phyloP scores from a whole-genome alignment of 2,329 filamentous ascomycete species.

The Zasmidium citrigriseum region DNA sequence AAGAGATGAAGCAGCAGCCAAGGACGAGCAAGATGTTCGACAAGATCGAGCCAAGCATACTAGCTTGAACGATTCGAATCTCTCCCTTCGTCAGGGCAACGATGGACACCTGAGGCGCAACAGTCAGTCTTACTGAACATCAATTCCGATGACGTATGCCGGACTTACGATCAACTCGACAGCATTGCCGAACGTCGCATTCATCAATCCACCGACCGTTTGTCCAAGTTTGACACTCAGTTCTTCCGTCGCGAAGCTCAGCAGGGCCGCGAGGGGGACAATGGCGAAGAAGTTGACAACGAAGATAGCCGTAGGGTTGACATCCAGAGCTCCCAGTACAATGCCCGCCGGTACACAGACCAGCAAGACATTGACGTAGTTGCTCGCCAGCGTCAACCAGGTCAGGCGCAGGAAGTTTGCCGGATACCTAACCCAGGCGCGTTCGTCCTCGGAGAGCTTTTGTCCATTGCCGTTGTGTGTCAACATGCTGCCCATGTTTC shows the following conservation, averaged over 20 bases:
- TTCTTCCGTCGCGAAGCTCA: conserved; percentile 78
- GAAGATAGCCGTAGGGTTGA: conserved; percentile 70
- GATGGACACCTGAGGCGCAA: conserved; percentile 63
- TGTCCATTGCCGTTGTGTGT: conserved; percentile 15
- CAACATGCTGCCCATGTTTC: conserved; percentile 17
- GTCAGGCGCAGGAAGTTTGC: conserved; percentile 25
- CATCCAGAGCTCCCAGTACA: conserved; percentile 61
- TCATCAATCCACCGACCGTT: conserved; percentile 71
- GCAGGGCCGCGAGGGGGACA: conserved; percentile 70
- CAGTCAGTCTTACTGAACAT: conserved; percentile 4
- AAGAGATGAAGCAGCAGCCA: conserved; percentile 56
- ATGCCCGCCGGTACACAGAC: conserved; percentile 75
- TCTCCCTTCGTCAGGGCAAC: conserved; percentile 82
- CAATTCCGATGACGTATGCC: neutral
- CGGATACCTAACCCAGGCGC: conserved; percentile 22
- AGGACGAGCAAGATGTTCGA: conserved; percentile 85
- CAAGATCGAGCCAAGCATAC: conserved; percentile 93
- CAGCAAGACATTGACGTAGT: conserved; percentile 69
- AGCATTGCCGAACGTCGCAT: conserved; percentile 78
- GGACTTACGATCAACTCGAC: conserved; percentile 68
- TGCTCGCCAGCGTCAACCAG: conserved; percentile 50
- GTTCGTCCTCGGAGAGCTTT: conserved; percentile 18
- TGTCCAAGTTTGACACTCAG: conserved; percentile 72
- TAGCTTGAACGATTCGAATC: conserved; percentile 95
- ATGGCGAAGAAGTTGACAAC: conserved; percentile 80